Evolutionary conservation across 1,284 basidiomycete species (phyloP), one percentile per base, ranked within the genome.

Genomic region (Sparassis latifolia): DNA sequence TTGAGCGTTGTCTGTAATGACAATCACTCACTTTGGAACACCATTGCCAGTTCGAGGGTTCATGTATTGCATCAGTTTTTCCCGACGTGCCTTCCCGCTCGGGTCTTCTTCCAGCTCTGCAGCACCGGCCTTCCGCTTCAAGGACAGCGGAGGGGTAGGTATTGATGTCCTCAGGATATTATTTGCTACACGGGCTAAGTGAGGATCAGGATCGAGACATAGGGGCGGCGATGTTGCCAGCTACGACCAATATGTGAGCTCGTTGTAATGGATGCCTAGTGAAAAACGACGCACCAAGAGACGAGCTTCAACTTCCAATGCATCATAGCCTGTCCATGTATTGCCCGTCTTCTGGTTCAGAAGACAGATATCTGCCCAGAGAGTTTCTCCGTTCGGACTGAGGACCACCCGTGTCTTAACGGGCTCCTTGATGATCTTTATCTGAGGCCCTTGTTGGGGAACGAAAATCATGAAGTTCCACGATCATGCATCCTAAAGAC

Each of bases 21-120:
- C 44, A 44, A 9, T 32, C 28, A 49, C 54, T 37, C 39, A 54
- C 63, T 47, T 61, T 32, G 61, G 58, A 5, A 49, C 56, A 10
- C 56, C n/a, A 38, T 38, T 42, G 2, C 27, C 48, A 31, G 20
- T 20, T 20, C 20, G 75, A 4, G 85, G 85, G 53, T 80, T 79
- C 86, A 88, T 86, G 67, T 82, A 87, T 50, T 84, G 78, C 72
- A 86, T 75, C 48, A 91, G 79, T 72, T 88, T 88, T 31, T 76
- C 71, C 48, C 81, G 75, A 47, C 84, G 79, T 27, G 78, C 79
- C 63, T 80, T 85, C 55, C 86, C 82, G 3, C 76, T 74, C 57
- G 87, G 85, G 47, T 87, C 83, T 50, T 86, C 84, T 57, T 87
- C 86, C 7, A 78, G 76, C 31, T 83, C 81, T 58, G 82, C 66